Conservation (phyloP, 2,329 filamentous ascomycete species). For the Aspergillus sp. region DNA sequence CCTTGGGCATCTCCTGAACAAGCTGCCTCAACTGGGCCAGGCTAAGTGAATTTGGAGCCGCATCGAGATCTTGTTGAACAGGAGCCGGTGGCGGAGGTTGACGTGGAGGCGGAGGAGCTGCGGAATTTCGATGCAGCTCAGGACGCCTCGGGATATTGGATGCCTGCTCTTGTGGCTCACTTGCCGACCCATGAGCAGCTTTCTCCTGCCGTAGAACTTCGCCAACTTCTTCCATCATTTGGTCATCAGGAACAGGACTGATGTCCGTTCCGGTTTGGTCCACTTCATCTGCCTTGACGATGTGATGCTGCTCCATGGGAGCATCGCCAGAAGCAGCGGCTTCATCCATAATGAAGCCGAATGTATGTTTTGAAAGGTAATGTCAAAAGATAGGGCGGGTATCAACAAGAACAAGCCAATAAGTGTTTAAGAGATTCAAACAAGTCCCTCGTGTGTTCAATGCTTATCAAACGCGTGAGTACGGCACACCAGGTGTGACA, state of each 20-base stretch:
- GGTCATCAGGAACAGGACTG: slow-evolving; percentile 44
- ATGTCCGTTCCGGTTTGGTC: slow-evolving; percentile 51
- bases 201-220: slow-evolving; percentile 39
- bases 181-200: slow-evolving; percentile 19
- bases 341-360: slow-evolving; percentile 27
- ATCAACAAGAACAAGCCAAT: not conserved
- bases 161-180: slow-evolving; percentile 16
- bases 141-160: slow-evolving; percentile 29
- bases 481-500: slow-evolving; percentile 1
- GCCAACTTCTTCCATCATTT: slow-evolving; percentile 43
- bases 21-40: slow-evolving; percentile 71
- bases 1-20: slow-evolving; percentile 70
- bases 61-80: slow-evolving; percentile 36
- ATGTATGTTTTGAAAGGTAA: not conserved
- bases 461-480: not conserved
- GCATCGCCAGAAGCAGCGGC: slow-evolving; percentile 21
- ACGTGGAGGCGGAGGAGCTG: slow-evolving; percentile 43
- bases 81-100: slow-evolving; percentile 50
- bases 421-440: not conserved
- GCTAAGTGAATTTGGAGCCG: slow-evolving; percentile 68
- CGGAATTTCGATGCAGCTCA: slow-evolving; percentile 37
- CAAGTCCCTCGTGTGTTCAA: not conserved
- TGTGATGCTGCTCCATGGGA: slow-evolving; percentile 36
- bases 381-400: not conserved
- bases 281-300: slow-evolving; percentile 52